Evolutionary conservation across 2,329 filamentous ascomycete species (phyloP).

Genomic region (Ophiognomonia clavigignenti-juglandacearum): DNA sequence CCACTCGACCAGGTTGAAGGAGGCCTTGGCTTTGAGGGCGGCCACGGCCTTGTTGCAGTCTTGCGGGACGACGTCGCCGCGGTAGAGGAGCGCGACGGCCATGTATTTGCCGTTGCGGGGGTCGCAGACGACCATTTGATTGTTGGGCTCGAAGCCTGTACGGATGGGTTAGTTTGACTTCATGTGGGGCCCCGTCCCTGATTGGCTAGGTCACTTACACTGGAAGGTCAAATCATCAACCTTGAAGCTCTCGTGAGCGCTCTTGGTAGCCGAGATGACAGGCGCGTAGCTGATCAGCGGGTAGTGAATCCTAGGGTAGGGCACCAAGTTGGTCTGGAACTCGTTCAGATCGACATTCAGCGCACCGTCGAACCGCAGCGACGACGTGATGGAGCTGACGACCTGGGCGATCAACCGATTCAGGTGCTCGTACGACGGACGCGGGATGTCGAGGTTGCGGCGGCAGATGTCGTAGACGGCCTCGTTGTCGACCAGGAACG

Average conservation of each 20-base stretch:
- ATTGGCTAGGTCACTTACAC: conserved; percentile 44
- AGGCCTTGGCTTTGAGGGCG: conserved; percentile 64
- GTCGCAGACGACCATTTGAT: conserved; percentile 74
- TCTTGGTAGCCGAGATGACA: conserved; percentile 68
- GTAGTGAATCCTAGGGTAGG: conserved; percentile 70
- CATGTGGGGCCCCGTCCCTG: background rate
- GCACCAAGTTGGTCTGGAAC: conserved; percentile 73
- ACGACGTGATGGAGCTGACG: conserved; percentile 70
- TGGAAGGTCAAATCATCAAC: conserved; percentile 72
- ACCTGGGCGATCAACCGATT: conserved; percentile 71
- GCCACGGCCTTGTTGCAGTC: conserved; percentile 65
- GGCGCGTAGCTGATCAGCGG: conserved; percentile 69
- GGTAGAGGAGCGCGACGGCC: conserved; percentile 68
- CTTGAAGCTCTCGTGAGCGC: conserved; percentile 83
- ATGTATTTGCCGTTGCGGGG: conserved; percentile 73
- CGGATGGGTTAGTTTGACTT: conserved; percentile 21
- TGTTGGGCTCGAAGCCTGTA: conserved; percentile 69
- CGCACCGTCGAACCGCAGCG: conserved; percentile 66
- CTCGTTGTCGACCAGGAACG: conserved; percentile 73
- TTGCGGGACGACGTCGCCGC: conserved; percentile 65
- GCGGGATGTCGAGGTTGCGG: conserved; percentile 65
- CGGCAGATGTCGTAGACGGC: conserved; percentile 73
- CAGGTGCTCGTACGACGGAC: conserved; percentile 65
- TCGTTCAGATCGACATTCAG: conserved; percentile 73
- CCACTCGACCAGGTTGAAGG: conserved; percentile 72